Evolutionary conservation across 2,329 filamentous ascomycete genomes (phyloP).

Genomic region (Daldinia sp.): DNA sequence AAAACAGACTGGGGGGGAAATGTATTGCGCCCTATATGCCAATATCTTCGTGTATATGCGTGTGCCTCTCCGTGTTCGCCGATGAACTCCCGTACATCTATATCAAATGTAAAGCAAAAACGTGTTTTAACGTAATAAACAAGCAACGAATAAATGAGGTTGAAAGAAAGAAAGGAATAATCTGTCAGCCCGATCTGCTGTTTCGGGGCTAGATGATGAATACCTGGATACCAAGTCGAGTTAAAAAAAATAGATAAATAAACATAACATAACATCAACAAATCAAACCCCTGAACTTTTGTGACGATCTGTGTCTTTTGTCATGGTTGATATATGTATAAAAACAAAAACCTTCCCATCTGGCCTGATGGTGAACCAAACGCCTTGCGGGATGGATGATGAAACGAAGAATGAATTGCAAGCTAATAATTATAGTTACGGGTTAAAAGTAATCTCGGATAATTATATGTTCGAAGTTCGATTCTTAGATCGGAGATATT

Average conservation of each 20-base stretch:
- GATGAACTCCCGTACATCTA: constrained; percentile 6
- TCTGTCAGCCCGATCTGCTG: constrained; percentile 9
- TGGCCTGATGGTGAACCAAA: constrained; percentile 26
- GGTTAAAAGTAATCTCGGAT: constrained; percentile 2
- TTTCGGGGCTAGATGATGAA: background rate
- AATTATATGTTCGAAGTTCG: constrained; percentile 1
- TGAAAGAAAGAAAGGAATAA: background rate
- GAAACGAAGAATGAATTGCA: constrained; percentile 26
- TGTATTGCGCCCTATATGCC: background rate
- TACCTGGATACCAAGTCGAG: background rate
- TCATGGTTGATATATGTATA: background rate
- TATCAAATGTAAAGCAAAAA: background rate
- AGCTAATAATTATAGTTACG: constrained; percentile 18
- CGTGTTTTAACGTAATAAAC: background rate
- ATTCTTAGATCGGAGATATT: background rate
- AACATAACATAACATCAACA: constrained; percentile 1
- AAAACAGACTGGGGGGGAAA: background rate
- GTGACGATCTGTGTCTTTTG: constrained; percentile 16
- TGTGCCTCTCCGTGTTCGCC: constrained; percentile 14
- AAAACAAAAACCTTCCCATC: constrained; percentile 7
- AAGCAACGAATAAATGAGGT: background rate
- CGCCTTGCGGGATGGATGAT: constrained; percentile 29
- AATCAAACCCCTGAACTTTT: constrained; percentile 16
- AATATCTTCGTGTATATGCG: background rate
- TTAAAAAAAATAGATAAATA: constrained; percentile 7